phyloP scores from a whole-genome alignment of 108 stramenopile species.

The Cylindrotheca fusiformis region DNA sequence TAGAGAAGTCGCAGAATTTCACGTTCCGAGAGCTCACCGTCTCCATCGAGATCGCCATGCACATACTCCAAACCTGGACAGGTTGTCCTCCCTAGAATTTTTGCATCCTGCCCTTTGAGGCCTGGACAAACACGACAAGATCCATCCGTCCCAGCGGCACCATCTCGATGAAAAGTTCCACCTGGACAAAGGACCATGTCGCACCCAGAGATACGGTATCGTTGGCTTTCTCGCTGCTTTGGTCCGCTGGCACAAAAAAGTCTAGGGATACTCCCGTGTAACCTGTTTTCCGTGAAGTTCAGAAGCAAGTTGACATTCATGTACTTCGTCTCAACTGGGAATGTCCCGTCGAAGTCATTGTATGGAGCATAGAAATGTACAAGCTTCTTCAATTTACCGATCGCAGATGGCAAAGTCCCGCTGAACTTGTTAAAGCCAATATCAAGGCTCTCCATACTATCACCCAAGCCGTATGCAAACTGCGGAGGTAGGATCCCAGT shows the following conservation, averaged over 20 bases:
- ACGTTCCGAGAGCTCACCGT: slow-evolving; percentile 45
- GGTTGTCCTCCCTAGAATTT: slow-evolving; percentile 37
- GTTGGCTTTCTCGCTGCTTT: slow-evolving; percentile 20
- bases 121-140: slow-evolving; percentile 40
- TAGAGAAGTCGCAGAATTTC: slow-evolving; percentile 55
- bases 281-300: slow-evolving; percentile 43
- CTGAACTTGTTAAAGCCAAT: slow-evolving; percentile 44
- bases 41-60: slow-evolving; percentile 58
- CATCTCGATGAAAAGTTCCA: slow-evolving; percentile 57
- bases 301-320: slow-evolving; percentile 32
- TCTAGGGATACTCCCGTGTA: slow-evolving; percentile 50
- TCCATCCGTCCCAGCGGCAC: slow-evolving; percentile 40
- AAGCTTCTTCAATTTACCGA: slow-evolving; percentile 35
- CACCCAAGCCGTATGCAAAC: too few species aligned
- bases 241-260: slow-evolving; percentile 35
- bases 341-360: slow-evolving; percentile 29
- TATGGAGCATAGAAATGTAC: slow-evolving; percentile 19
- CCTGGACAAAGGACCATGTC: slow-evolving; percentile 60
- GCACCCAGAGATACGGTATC: slow-evolving; percentile 59
- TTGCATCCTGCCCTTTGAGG: slow-evolving; percentile 11
- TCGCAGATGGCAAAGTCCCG: slow-evolving; percentile 47
- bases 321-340: slow-evolving; percentile 27
- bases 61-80: slow-evolving; percentile 35
- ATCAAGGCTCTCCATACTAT: slow-evolving; percentile 9
- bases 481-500: too few species aligned